Conservation (phyloP, 2,329 filamentous ascomycete species). For the Ophiostoma montium region DNA sequence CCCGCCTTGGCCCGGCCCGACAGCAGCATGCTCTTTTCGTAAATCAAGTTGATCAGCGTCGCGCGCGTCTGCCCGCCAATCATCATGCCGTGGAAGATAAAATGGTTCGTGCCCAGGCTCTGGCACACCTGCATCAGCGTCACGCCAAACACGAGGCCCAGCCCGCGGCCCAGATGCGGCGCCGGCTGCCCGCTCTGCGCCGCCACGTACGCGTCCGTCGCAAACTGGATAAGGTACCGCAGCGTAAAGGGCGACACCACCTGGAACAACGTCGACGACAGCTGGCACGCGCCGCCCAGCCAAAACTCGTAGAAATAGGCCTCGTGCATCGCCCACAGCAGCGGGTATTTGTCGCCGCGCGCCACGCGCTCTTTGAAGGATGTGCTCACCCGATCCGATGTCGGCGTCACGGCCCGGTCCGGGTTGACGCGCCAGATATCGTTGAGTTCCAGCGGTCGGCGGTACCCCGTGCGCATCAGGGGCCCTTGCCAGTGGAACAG, state of each 20-base stretch:
- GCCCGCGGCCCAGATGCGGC: conserved; percentile 58
- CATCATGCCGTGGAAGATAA: conserved; percentile 86
- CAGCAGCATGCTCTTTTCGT: conserved; percentile 82
- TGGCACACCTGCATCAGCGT: conserved; percentile 74
- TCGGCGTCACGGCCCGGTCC: conserved; percentile 52
- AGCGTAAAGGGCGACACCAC: conserved; percentile 76
- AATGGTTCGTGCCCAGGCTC: conserved; percentile 73
- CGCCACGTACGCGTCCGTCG: conserved; percentile 63
- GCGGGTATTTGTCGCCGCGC: conserved; percentile 55
- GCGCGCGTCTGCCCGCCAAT: conserved; percentile 73
- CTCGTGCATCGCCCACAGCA: conserved; percentile 73
- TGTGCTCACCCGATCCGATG: conserved; percentile 51
- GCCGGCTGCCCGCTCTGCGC: conserved; percentile 31
- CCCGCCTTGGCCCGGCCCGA: conserved; percentile 81
- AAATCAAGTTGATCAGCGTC: conserved; percentile 73
- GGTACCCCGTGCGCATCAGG: conserved; percentile 75
- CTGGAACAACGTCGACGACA: conserved; percentile 60
- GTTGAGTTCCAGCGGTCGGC: conserved; percentile 64
- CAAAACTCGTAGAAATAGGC: conserved; percentile 76
- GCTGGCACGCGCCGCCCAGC: conserved; percentile 64
- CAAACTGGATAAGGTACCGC: conserved; percentile 76
- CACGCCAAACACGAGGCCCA: conserved; percentile 75
- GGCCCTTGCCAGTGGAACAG: conserved; percentile 86
- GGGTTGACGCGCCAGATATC: conserved; percentile 89
- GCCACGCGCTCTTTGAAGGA: conserved; percentile 57